Percentiles rank a stretch among this genome's conserved stretches.
phyloP scores from a whole-genome alignment of 2,329 filamentous ascomycete genomes.

The Ophiocordyceps camponoti-saundersi region DNA sequence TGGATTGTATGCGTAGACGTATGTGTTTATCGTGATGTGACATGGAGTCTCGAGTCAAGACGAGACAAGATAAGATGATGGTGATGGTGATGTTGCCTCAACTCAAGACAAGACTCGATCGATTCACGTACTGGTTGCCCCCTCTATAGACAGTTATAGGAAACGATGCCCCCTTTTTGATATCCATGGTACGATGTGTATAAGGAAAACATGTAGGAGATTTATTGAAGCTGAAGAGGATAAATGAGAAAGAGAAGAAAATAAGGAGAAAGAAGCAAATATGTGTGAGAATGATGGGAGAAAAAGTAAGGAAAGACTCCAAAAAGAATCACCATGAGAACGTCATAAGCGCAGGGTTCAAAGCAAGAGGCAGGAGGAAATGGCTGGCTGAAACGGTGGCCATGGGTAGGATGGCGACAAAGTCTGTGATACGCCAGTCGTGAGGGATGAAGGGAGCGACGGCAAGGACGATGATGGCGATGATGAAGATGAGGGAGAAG shows the following conservation, averaged over 20 bases:
- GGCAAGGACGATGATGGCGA: conserved; percentile 47
- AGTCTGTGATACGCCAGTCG: conserved; percentile 50
- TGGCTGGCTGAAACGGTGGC: conserved; percentile 52
- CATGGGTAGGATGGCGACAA: conserved; percentile 64
- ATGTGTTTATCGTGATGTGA: too few relatives aligned
- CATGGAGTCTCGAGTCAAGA: too few relatives aligned
- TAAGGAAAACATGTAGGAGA: too few relatives aligned
- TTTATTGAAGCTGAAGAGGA: background rate
- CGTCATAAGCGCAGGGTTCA: conserved; percentile 68
- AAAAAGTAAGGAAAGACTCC: background rate
- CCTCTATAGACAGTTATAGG: too few relatives aligned
- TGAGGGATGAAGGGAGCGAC: conserved; percentile 46
- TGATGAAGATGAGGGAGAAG: conserved; percentile 40
- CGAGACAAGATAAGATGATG: too few relatives aligned
- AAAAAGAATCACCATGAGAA: conserved; percentile 46
- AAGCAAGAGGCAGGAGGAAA: conserved; percentile 51
- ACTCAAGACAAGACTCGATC: too few relatives aligned
- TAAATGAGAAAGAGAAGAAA: background rate
- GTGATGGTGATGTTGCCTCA: too few relatives aligned
- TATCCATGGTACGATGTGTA: too few relatives aligned
- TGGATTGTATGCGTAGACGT: too few relatives aligned
- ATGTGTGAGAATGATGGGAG: background rate
- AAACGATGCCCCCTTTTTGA: too few relatives aligned
- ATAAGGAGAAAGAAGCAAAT: background rate
- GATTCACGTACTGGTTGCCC: too few relatives aligned